Conservation (phyloP, 129 eudicot genomes). For the Flaveria ramosissima region DNA sequence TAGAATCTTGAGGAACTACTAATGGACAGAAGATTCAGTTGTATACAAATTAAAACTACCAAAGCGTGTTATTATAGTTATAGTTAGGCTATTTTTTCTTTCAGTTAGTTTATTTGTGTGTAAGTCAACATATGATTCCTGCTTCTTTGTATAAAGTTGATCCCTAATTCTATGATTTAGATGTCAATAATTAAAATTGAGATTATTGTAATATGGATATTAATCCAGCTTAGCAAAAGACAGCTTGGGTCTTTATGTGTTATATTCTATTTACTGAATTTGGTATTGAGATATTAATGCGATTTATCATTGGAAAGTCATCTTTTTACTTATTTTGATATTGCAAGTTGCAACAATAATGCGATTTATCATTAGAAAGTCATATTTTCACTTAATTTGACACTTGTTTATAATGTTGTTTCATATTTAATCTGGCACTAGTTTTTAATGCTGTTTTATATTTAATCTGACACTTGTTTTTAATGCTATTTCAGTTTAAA, state of each 20-base stretch:
- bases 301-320: no score
- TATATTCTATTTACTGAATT: not conserved
- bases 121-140: not conserved
- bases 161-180: not conserved
- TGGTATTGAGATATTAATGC: no score
- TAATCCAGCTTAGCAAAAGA: not conserved
- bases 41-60: not conserved
- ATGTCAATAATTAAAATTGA: not conserved
- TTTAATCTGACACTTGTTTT: slow-evolving; percentile 14
- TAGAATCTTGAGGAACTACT: not conserved
- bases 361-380: not conserved
- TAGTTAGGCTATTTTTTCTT: not conserved
- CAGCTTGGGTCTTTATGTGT: not conserved
- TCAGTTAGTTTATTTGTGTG: not conserved
- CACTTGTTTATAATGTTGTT: not conserved
- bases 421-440: not conserved
- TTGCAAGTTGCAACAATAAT: not conserved
- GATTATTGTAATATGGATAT: not conserved
- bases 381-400: not conserved
- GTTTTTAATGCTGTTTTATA: not conserved
- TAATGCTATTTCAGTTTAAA: not conserved
- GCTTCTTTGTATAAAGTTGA: not conserved
- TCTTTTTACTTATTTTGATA: not conserved
- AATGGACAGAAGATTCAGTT: not conserved
- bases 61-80: not conserved